Conservation (phyloP, 1,284 basidiomycete species). For the Naganishia cerealis region DNA sequence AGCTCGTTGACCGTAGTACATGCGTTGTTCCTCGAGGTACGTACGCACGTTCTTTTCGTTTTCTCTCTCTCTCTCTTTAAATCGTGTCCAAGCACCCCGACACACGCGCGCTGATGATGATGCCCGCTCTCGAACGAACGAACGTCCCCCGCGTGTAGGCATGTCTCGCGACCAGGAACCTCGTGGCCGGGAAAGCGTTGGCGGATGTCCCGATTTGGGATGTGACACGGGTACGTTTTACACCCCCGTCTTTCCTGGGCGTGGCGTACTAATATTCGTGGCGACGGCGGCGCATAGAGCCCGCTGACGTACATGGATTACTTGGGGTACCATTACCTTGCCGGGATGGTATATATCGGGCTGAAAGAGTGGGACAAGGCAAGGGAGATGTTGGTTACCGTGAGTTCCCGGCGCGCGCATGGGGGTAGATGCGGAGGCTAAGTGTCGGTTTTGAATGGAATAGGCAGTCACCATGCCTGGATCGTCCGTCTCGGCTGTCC, state of each 20-base stretch:
- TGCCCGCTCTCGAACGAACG: too few relatives aligned
- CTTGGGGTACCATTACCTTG: conserved; percentile 25
- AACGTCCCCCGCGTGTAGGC: too few relatives aligned
- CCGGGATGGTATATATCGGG: conserved; percentile 16
- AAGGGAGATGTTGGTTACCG: conserved; percentile 24
- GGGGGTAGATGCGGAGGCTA: not conserved
- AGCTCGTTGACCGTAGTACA: conserved; percentile 4
- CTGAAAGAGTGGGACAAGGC: conserved; percentile 24
- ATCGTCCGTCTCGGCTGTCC: conserved; percentile 16
- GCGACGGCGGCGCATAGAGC: too few relatives aligned
- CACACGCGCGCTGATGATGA: too few relatives aligned
- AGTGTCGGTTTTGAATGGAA: not conserved
- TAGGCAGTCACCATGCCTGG: conserved; percentile 27
- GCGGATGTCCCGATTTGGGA: conserved; percentile 4
- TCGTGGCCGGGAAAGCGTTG: conserved; percentile 6
- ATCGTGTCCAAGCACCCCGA: too few relatives aligned
- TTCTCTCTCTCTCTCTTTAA: not conserved
- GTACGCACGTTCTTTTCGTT: not conserved
- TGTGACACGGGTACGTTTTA: conserved; percentile 5
- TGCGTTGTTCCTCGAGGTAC: conserved; percentile 17
- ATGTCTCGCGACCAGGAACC: conserved; percentile 9
- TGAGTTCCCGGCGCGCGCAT: not conserved
- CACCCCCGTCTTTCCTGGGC: not conserved
- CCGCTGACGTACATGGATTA: conserved; percentile 23
- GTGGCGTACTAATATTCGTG: too few relatives aligned